phyloP scores from a whole-genome alignment of 2,329 filamentous ascomycete genomes.

The Penicillium aurantiogriseum region DNA sequence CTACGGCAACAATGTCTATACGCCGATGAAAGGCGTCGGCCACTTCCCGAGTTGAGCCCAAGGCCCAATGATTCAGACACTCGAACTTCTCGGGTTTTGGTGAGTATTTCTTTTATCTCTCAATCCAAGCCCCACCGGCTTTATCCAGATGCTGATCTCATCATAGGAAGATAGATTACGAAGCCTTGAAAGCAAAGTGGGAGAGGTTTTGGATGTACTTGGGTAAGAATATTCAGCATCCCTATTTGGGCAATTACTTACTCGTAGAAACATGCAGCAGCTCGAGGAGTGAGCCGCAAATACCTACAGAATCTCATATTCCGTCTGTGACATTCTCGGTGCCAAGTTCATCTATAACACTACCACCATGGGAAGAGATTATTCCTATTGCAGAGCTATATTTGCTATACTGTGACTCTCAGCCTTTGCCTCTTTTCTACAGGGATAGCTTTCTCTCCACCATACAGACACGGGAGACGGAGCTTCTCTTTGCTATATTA shows the following conservation, averaged over 20 bases:
- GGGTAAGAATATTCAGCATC: constrained; percentile 27
- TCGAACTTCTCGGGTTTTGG: constrained; percentile 21
- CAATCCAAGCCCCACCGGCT: not conserved
- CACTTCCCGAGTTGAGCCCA: constrained; percentile 13
- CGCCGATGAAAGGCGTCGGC: constrained; percentile 34
- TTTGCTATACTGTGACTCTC: constrained; percentile 50
- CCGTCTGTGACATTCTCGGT: constrained; percentile 10
- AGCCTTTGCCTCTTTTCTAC: constrained; percentile 51
- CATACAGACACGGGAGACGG: constrained; percentile 39
- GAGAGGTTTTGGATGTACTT: constrained; percentile 37
- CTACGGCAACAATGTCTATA: constrained; percentile 50
- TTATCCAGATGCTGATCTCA: not conserved
- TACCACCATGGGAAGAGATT: constrained; percentile 43
- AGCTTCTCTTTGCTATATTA: constrained; percentile 39
- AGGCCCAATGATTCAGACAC: constrained; percentile 11
- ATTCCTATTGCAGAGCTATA: constrained; percentile 44
- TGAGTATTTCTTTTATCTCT: constrained; percentile 6
- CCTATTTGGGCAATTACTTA: constrained; percentile 2
- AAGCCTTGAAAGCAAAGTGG: constrained; percentile 35
- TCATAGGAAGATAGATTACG: constrained; percentile 36
- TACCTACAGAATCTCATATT: constrained; percentile 8
- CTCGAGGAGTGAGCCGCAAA: constrained; percentile 15
- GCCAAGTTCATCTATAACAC: constrained; percentile 23
- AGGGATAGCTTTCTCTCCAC: constrained; percentile 42
- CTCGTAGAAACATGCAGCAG: constrained; percentile 7